These are phyloP conservation scores for Malassezia japonica DNA, from an alignment of 1,284 basidiomycete species.

Conservation along the genomic window DNA sequence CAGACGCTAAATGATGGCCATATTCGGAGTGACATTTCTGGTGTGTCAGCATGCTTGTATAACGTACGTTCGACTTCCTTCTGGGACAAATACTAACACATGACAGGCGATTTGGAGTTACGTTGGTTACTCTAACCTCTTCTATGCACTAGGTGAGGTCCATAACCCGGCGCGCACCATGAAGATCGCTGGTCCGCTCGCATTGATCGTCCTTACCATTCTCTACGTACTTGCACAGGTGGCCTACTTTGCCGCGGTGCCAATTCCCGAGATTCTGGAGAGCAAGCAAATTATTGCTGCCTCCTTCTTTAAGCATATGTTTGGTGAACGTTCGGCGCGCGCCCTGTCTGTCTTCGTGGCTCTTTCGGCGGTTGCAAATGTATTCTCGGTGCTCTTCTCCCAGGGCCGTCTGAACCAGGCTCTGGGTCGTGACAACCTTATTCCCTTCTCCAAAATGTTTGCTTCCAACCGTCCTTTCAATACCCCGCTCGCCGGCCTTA, in stretches of 20 bases:
- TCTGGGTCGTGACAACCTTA: constrained; percentile 55
- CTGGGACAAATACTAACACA: neutral
- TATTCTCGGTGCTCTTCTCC: constrained; percentile 52
- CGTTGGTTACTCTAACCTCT: constrained; percentile 55
- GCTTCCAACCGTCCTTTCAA: constrained; percentile 53
- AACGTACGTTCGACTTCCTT: constrained; percentile 12
- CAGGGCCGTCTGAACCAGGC: constrained; percentile 54
- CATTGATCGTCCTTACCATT: constrained; percentile 52
- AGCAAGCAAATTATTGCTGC: constrained; percentile 55
- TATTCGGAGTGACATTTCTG: constrained; percentile 49
- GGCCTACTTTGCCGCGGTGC: constrained; percentile 51
- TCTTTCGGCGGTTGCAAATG: constrained; percentile 51
- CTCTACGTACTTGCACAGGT: constrained; percentile 54
- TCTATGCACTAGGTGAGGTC: constrained; percentile 58
- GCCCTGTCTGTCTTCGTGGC: constrained; percentile 56
- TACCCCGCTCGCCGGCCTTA: constrained; percentile 53
- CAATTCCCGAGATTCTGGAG: constrained; percentile 52
- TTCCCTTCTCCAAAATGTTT: constrained; percentile 53
- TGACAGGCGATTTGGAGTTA: constrained; percentile 54
- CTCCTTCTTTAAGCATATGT: constrained; percentile 56
- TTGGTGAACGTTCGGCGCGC: constrained; percentile 52
- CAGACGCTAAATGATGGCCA: too few relatives aligned
- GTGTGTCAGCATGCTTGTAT: constrained; percentile 33
- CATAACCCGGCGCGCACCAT: constrained; percentile 52
- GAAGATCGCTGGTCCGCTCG: constrained; percentile 56